These are phyloP conservation scores for Strobilomyces echinocephalus DNA, from an alignment of 768 basidiomycete species.

Conservation along the genomic window DNA sequence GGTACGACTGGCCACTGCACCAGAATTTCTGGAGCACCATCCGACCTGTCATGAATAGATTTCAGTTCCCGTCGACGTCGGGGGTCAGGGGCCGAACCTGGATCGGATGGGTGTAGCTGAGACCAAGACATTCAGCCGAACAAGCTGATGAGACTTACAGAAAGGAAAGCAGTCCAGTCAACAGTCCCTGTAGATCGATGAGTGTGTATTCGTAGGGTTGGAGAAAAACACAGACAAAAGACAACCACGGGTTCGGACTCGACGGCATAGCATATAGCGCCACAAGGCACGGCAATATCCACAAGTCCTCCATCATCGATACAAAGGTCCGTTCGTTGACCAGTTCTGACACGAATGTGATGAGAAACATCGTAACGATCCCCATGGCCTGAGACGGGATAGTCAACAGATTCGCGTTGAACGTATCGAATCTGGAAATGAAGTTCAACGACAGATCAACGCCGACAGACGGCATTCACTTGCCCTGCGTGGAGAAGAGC, in stretches of 20 bases:
- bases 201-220: neutral
- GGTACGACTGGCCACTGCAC: conserved; percentile 54
- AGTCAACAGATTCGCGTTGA: conserved; percentile 54
- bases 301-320: conserved; percentile 51
- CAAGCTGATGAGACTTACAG: conserved; percentile 28
- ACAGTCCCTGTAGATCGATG: conserved; percentile 31
- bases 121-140: neutral
- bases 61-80: neutral
- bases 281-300: conserved; percentile 59
- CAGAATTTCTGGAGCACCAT: conserved; percentile 59
- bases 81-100: conserved; percentile 26
- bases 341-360: conserved; percentile 48
- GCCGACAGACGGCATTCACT: neutral
- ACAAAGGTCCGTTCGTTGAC: conserved; percentile 52
- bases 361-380: conserved; percentile 48
- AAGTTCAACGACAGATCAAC: neutral
- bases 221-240: conserved; percentile 38
- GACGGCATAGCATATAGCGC: conserved; percentile 47
- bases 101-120: conserved; percentile 46
- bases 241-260: conserved; percentile 49
- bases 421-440: conserved; percentile 47
- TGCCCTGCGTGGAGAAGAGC: conserved; percentile 49
- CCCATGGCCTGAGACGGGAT: conserved; percentile 52
- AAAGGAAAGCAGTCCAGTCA: conserved; percentile 42
- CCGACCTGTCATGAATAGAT: conserved; percentile 32